Base-by-base conservation (phyloP, 169 alveolate genomes). In the Babesia divergens region DNA sequence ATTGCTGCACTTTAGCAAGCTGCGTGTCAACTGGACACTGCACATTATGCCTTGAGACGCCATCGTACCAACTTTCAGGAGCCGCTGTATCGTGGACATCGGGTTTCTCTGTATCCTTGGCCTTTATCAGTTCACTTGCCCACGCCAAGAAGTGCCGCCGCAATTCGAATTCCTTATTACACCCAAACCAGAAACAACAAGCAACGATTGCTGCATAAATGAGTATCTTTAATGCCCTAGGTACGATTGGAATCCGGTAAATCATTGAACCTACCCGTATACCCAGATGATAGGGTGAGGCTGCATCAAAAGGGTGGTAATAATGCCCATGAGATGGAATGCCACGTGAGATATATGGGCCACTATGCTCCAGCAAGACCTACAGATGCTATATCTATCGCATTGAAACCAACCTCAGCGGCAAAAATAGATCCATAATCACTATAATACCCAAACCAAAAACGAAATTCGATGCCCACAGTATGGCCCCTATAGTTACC, bases 241-340 rank as follows among this genome's bases (percentile, higher is more conserved):
- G 22, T n/a, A 20, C n/a, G 5, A 31, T 34, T 14, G 18, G 14
- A 42, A 64, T n/a, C 65, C 34, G 16, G 13, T 60, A 60, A 52
- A 43, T 35, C 35, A 9, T 13, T 3, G 24, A 47, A 51, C 82
- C 46, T 85, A 88, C 90, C 64, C 88, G 64, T 65, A 68, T 34
- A 62, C 72, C 53, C 50, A 53, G 26, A 89, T 79, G 9, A 79
- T 44, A 3, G 32, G 43, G 6, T 32, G 47, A 8, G 83, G 80
- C 16, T 79, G 60, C 59, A 29, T 18, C 7, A 34, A 4, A 2
- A 66, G 49, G 13, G 44, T 72, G 42, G 44, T 40, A 31, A 88
- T 62, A 14, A 82, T 51, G 32, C 85, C 65, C 24, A 56, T 24
- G 49, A 89, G 49, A 58, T 81, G 58, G 28, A 1, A 11, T 1